These are phyloP conservation scores for Zygnema cylindricum DNA, from an alignment of 139 green algal genomes.

Conservation along the genomic window DNA sequence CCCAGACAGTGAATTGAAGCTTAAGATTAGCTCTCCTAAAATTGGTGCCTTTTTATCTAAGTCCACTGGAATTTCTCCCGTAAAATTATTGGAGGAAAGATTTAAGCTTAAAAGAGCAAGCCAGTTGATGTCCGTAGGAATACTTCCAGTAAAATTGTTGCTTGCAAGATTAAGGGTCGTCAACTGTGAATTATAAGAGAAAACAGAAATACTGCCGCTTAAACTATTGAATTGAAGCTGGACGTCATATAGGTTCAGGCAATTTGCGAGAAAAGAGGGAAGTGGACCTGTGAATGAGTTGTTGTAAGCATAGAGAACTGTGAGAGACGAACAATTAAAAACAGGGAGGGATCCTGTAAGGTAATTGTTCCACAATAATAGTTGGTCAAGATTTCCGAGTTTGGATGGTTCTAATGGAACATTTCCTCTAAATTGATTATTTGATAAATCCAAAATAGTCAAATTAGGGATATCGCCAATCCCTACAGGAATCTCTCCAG, in stretches of 20 bases:
- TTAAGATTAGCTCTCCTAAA: background rate
- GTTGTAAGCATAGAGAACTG: background rate
- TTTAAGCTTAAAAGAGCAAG: background rate
- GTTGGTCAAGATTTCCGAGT: background rate
- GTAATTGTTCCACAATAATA: background rate
- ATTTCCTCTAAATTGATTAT: background rate
- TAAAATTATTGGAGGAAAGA: slow-evolving; percentile 30
- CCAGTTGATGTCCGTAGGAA: background rate
- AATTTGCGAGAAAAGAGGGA: background rate
- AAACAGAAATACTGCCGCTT: background rate
- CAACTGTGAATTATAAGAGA: background rate
- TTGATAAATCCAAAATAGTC: background rate
- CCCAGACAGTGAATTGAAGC: slow-evolving; percentile 22
- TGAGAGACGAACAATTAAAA: background rate
- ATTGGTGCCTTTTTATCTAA: background rate
- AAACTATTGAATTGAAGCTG: background rate
- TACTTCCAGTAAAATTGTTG: background rate
- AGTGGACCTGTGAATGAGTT: slow-evolving; percentile 15
- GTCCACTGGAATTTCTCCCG: slow-evolving; percentile 9
- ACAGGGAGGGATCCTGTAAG: background rate
- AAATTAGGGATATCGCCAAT: background rate
- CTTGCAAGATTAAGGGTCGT: background rate
- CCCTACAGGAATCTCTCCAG: background rate
- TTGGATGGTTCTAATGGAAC: background rate
- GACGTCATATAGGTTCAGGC: background rate